phyloP scores from a whole-genome alignment of 345 rosid species.

The Excoecaria cochinchinensis region DNA sequence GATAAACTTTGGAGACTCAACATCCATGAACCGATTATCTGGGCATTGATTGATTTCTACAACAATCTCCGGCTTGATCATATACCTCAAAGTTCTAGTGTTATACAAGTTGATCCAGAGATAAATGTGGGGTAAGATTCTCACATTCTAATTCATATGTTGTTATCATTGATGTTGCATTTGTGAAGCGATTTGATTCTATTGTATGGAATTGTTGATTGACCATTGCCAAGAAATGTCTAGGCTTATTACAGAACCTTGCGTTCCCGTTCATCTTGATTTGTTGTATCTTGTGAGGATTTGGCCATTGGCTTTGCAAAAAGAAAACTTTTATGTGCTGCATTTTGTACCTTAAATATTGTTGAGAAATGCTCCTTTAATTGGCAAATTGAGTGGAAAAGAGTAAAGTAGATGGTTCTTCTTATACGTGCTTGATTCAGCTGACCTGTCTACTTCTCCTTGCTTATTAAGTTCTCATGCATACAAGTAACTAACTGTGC shows the following conservation, averaged over 20 bases:
- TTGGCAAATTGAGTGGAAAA: neutral
- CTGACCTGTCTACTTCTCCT: neutral
- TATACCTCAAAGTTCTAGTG: slow-evolving; percentile 67
- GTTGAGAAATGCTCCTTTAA: neutral
- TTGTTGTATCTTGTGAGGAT: neutral
- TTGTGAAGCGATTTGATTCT: neutral
- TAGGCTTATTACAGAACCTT: neutral
- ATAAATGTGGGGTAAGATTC: slow-evolving; percentile 73
- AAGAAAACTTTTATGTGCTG: neutral
- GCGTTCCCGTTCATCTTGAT: neutral
- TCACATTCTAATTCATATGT: slow-evolving; percentile 1
- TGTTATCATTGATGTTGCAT: neutral
- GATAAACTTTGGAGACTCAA: slow-evolving; percentile 84
- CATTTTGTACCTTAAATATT: neutral
- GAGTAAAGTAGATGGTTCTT: neutral
- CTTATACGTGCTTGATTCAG: neutral
- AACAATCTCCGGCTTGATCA: slow-evolving; percentile 76
- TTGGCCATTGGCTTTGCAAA: neutral
- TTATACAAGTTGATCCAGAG: slow-evolving; percentile 92
- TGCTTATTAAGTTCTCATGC: neutral
- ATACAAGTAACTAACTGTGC: neutral
- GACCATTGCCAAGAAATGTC: neutral
- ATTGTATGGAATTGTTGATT: neutral
- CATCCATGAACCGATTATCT: slow-evolving; percentile 94
- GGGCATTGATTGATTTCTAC: slow-evolving; percentile 84